A percentile compares a stretch with the other conserved stretches of the same genome.
Conservation (phyloP, 208 protist species). For the Trypanosoma rangeli region DNA sequence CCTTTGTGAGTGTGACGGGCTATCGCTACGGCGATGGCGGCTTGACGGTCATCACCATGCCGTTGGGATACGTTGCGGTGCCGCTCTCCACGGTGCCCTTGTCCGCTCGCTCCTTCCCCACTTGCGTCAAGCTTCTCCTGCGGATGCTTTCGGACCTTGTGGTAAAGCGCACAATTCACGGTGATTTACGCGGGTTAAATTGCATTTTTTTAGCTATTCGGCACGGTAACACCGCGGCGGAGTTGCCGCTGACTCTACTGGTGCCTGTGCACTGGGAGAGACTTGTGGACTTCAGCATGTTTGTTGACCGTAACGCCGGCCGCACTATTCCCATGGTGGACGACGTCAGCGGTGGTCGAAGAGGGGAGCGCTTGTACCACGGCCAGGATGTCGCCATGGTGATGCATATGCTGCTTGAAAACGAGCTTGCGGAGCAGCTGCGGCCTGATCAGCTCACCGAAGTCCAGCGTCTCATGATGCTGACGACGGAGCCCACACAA, state of each 20-base stretch:
- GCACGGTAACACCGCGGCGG: not conserved
- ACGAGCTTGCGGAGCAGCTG: conserved; percentile 45
- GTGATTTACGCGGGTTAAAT: conserved; percentile 48
- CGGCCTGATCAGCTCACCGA: conserved; percentile 51
- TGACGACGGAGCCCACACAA: conserved; percentile 63
- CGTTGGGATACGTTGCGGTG: conserved; percentile 42
- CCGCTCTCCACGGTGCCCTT: conserved; percentile 57
- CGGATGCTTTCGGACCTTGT: conserved; percentile 62
- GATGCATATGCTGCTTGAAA: conserved; percentile 55
- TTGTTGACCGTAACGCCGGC: conserved; percentile 80
- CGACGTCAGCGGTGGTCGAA: conserved; percentile 26
- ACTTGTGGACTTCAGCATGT: conserved; percentile 88
- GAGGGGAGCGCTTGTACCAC: conserved; percentile 40
- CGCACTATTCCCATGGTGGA: conserved; percentile 66
- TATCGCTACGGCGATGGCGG: conserved; percentile 57
- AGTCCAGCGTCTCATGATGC: conserved; percentile 58
- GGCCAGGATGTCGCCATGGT: conserved; percentile 57
- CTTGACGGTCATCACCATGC: conserved; percentile 62
- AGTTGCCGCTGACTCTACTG: conserved; percentile 36
- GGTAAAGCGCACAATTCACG: conserved; percentile 71
- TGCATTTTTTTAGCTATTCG: conserved; percentile 60
- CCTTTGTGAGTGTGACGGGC: conserved; percentile 41
- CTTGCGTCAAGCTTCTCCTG: conserved; percentile 52
- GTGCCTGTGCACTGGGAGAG: conserved; percentile 82
- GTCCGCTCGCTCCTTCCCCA: conserved; percentile 46